Conservation (phyloP, 495 filamentous ascomycete genomes). For the Neurospora africana region DNA sequence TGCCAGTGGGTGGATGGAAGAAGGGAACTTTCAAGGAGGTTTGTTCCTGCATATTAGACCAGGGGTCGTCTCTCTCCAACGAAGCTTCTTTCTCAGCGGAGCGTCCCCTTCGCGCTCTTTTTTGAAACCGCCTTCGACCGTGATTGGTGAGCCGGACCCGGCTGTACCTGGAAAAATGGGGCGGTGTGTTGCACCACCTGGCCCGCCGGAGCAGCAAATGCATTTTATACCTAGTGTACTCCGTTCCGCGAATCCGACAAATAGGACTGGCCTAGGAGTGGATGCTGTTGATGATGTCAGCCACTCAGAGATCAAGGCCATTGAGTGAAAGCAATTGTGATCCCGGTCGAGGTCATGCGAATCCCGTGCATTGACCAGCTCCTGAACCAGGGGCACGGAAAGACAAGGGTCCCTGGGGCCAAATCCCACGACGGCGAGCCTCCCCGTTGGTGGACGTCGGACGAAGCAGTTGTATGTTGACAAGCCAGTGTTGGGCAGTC, state of each 20-base stretch:
- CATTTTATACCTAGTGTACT: not conserved
- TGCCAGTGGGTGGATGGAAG: not conserved
- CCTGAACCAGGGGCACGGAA: not conserved
- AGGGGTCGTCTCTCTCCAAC: not conserved
- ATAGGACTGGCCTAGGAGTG: not conserved
- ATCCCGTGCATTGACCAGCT: not conserved
- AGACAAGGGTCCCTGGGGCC: not conserved
- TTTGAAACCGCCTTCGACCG: not conserved
- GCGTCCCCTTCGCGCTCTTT: not conserved
- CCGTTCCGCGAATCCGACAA: not conserved
- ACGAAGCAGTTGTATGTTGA: not conserved
- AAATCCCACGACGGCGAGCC: not conserved
- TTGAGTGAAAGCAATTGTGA: not conserved
- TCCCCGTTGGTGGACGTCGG: not conserved
- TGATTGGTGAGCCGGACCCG: not conserved
- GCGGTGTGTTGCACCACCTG: not conserved
- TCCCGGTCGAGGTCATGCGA: not conserved
- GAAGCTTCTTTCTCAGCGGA: not conserved
- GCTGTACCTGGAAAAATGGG: not conserved
- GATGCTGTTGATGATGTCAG: not conserved
- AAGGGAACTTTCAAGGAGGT: constrained; percentile 1
- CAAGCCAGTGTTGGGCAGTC: not conserved
- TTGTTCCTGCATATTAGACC: not conserved
- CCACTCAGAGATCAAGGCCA: not conserved
- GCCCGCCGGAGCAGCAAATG: not conserved